Evolutionary conservation across 352 stramenopile genomes (phyloP).

Genomic region (Elongisporangium prolatum): DNA sequence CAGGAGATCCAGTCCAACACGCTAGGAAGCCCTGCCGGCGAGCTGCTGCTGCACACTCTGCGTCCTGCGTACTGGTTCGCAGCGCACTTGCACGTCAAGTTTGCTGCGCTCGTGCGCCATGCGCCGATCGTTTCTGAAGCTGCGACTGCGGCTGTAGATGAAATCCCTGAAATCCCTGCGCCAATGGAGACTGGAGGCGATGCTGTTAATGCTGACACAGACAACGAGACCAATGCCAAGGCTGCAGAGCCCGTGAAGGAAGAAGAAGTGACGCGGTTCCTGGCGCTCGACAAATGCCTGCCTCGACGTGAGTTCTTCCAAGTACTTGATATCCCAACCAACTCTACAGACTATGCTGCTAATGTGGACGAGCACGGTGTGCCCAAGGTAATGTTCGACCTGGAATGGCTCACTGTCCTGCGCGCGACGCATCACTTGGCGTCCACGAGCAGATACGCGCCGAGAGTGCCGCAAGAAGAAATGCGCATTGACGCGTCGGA

Average conservation of each 20-base stretch:
- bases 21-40: conserved; percentile 91
- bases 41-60: conserved; percentile 91
- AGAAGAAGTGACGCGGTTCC: conserved; percentile 84
- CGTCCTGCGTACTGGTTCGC: conserved; percentile 96
- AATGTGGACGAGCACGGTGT: not conserved
- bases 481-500: conserved; percentile 76
- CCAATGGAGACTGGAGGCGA: not conserved
- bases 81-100: conserved; percentile 98
- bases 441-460: conserved; percentile 50
- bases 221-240: conserved; percentile 1
- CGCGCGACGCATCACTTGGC: conserved; percentile 89
- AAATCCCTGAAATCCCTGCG: not conserved
- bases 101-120: conserved; percentile 93
- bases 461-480: conserved; percentile 69
- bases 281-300: conserved; percentile 99
- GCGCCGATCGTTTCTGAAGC: conserved; percentile 2
- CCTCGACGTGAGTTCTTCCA: conserved; percentile 94
- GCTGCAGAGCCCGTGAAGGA: not conserved
- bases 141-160: not conserved
- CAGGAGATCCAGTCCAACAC: conserved; percentile 92
- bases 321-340: conserved; percentile 76
- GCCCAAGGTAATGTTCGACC: conserved; percentile 89
- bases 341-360: conserved; percentile 1
- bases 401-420: conserved; percentile 93
- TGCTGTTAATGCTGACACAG: not conserved